These are phyloP conservation scores for Umbelopsis sp. DNA, from an alignment of 192 early-diverging fungal genomes.

Conservation along the genomic window DNA sequence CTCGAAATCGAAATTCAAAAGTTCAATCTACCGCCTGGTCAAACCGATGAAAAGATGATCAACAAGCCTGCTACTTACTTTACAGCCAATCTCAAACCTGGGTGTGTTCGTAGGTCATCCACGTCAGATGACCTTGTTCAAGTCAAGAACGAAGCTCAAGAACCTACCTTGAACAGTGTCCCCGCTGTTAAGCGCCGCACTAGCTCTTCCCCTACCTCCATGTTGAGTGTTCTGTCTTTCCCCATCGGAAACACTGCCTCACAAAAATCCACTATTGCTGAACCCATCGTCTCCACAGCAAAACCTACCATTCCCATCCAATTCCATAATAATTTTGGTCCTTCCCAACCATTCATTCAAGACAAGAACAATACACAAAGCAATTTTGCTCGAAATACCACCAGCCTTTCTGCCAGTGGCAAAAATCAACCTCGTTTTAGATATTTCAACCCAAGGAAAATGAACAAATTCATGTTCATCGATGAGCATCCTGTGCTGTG, in stretches of 20 bases:
- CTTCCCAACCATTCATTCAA: conserved; percentile 7
- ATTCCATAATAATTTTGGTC: conserved; percentile 32
- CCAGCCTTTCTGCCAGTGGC: conserved; percentile 18
- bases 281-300: conserved; percentile 1
- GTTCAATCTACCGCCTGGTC: conserved; percentile 8
- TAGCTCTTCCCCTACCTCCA: not conserved
- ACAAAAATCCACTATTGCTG: not conserved
- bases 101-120: not conserved
- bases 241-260: not conserved
- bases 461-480: conserved; percentile 45
- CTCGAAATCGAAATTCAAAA: conserved; percentile 34
- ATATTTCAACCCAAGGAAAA: conserved; percentile 41
- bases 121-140: not conserved
- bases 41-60: conserved; percentile 10
- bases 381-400: conserved; percentile 16
- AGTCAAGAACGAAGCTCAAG: not conserved
- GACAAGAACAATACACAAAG: conserved; percentile 1
- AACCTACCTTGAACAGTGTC: not conserved
- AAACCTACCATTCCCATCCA: conserved; percentile 19
- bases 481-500: conserved; percentile 41
- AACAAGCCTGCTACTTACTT: conserved; percentile 8
- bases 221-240: conserved; percentile 15
- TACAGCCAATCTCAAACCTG: conserved; percentile 21
- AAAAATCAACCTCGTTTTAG: conserved; percentile 37
- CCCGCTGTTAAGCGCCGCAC: conserved; percentile 14